Conservation (phyloP, 2,329 filamentous ascomycete genomes). For the Pseudopyricularia cyperi region DNA sequence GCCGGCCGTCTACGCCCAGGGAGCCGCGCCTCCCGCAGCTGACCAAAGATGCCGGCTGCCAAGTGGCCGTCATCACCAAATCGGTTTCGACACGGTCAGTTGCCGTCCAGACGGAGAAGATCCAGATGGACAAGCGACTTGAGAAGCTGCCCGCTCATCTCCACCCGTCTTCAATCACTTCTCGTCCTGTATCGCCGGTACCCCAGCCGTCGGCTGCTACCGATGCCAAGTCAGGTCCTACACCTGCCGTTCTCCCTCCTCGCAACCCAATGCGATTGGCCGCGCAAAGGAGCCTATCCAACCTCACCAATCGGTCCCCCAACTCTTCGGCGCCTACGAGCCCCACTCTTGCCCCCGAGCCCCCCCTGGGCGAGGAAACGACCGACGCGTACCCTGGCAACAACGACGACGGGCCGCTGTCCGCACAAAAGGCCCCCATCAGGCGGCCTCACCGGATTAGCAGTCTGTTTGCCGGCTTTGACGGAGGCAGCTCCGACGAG, state of each 20-base stretch:
- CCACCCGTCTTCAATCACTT: constrained; percentile 62
- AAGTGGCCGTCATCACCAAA: constrained; percentile 48
- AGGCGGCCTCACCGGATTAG: constrained; percentile 63
- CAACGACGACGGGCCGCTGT: constrained; percentile 67
- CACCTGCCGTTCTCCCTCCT: constrained; percentile 41
- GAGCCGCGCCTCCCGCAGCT: constrained; percentile 67
- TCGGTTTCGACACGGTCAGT: constrained; percentile 38
- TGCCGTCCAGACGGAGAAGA: constrained; percentile 75
- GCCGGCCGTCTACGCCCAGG: constrained; percentile 66
- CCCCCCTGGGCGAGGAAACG: constrained; percentile 21
- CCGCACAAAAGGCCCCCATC: constrained; percentile 43
- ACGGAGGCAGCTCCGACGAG: constrained; percentile 56
- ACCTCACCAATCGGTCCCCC: constrained; percentile 37
- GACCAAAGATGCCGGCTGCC: constrained; percentile 69
- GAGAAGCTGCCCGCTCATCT: constrained; percentile 65
- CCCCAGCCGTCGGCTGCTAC: constrained; percentile 11
- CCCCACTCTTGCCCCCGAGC: neutral
- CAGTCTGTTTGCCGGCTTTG: constrained; percentile 79
- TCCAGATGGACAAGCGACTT: constrained; percentile 67
- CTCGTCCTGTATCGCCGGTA: constrained; percentile 42
- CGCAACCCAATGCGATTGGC: constrained; percentile 46
- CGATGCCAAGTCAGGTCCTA: constrained; percentile 29
- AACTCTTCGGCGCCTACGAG: constrained; percentile 14
- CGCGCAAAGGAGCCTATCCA: constrained; percentile 29
- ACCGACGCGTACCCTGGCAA: constrained; percentile 64